phyloP scores from a whole-genome alignment of 352 stramenopile genomes.

The Phytophthora pseudosyringae region DNA sequence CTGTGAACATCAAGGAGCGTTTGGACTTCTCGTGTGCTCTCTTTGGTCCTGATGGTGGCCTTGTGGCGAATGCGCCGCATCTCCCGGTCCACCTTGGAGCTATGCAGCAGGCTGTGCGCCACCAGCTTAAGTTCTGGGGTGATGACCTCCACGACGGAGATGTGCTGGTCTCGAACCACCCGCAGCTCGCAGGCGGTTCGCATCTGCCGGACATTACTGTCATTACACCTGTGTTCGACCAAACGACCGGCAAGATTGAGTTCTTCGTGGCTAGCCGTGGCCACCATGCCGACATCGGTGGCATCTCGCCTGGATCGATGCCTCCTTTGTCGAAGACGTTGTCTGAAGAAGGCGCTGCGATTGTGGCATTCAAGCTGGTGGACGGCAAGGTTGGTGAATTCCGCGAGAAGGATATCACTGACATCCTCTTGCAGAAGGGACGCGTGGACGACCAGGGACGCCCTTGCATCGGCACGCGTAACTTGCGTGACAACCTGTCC shows the following conservation, averaged over 20 bases:
- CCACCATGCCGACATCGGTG: slow-evolving; percentile 98
- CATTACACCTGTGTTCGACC: slow-evolving; percentile 99
- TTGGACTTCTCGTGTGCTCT: slow-evolving; percentile 99
- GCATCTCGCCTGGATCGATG: slow-evolving; percentile 96
- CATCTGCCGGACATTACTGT: slow-evolving; percentile 99
- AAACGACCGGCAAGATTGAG: slow-evolving; percentile 90
- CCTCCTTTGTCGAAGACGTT: slow-evolving; percentile 95
- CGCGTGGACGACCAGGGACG: slow-evolving; percentile 83
- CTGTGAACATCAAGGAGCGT: slow-evolving; percentile 99
- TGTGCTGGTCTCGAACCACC: slow-evolving; percentile 99
- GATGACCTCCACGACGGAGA: slow-evolving; percentile 96
- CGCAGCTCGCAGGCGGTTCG: slow-evolving; percentile 96
- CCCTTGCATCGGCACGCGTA: slow-evolving; percentile 93
- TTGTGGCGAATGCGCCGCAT: slow-evolving; percentile 99
- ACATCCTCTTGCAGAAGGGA: slow-evolving; percentile 94
- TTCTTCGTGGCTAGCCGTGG: slow-evolving; percentile 99
- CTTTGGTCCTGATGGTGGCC: slow-evolving; percentile 96
- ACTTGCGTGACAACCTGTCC: slow-evolving; percentile 97
- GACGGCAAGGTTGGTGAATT: slow-evolving; percentile 94
- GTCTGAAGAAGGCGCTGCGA: slow-evolving; percentile 98
- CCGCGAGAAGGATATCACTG: slow-evolving; percentile 96
- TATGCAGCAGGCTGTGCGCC: slow-evolving; percentile 98
- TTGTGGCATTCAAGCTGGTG: slow-evolving; percentile 99
- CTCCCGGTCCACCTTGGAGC: slow-evolving; percentile 98
- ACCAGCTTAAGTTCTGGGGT: slow-evolving; percentile 92